A percentile compares a stretch with the other conserved stretches of the same genome.
phyloP scores from a whole-genome alignment of 768 basidiomycete species.

The Lentinus tigrinus region DNA sequence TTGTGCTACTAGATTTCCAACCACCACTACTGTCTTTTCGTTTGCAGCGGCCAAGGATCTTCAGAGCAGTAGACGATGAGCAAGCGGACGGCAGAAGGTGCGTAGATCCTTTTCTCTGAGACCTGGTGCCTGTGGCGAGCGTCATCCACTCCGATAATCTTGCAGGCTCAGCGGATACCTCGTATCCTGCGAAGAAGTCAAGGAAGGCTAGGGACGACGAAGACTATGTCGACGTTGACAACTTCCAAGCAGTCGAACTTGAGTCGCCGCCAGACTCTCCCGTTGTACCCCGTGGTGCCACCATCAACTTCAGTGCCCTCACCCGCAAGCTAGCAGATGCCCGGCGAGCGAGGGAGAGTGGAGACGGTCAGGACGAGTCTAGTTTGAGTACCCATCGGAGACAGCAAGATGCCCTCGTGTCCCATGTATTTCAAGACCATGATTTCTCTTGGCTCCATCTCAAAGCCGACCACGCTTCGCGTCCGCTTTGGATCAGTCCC shows the following conservation, averaged over 20 bases:
- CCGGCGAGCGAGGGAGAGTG: slow-evolving; percentile 42
- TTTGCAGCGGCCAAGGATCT: neutral
- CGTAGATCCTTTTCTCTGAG: neutral
- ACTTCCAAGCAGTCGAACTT: slow-evolving; percentile 41
- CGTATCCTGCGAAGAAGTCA: slow-evolving; percentile 36
- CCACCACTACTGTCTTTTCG: neutral
- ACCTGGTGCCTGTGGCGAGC: neutral
- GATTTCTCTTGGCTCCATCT: slow-evolving; percentile 87
- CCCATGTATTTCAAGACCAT: slow-evolving; percentile 79
- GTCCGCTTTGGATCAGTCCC: slow-evolving; percentile 96
- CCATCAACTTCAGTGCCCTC: slow-evolving; percentile 85
- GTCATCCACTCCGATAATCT: too few species aligned
- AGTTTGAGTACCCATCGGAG: slow-evolving; percentile 65
- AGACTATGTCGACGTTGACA: slow-evolving; percentile 58
- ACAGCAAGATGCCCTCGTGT: slow-evolving; percentile 74
- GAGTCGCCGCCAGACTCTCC: slow-evolving; percentile 31
- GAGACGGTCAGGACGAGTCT: slow-evolving; percentile 42
- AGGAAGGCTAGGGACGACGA: slow-evolving; percentile 48
- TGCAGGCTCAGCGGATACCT: slow-evolving; percentile 24
- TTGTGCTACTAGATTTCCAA: too few species aligned
- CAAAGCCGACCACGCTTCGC: slow-evolving; percentile 86
- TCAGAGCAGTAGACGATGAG: slow-evolving; percentile 5
- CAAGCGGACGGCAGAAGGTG: slow-evolving; percentile 33
- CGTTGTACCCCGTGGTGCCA: slow-evolving; percentile 66
- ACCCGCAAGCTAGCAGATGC: slow-evolving; percentile 76